A percentile compares a stretch with the other conserved stretches of the same genome.
Conservation (phyloP, 495 filamentous ascomycete species). For the Aspergillus carlsbadensis region DNA sequence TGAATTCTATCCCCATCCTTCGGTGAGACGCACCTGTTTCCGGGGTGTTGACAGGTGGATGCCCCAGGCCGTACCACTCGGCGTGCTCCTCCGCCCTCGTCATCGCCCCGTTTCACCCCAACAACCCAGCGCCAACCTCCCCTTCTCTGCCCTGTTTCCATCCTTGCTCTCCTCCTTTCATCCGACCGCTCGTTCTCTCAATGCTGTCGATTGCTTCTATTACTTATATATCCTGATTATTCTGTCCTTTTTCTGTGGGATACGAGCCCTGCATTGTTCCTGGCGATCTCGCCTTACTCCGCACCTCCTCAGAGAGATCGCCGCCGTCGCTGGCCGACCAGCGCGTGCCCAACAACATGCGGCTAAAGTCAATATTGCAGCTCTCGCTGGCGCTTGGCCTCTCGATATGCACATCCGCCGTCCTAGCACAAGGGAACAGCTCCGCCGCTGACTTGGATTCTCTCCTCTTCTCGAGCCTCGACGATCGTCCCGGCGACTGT, state of each 20-base stretch:
- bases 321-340: constrained; percentile 9
- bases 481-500: constrained; percentile 58
- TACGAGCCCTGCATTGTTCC: constrained; percentile 5
- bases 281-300: constrained; percentile 18
- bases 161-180: constrained; percentile 1
- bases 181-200: not conserved
- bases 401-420: constrained; percentile 22
- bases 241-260: not conserved
- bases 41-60: constrained; percentile 11
- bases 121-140: constrained; percentile 15
- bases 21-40: not conserved
- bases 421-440: constrained; percentile 33
- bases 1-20: not conserved
- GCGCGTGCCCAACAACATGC: constrained; percentile 27
- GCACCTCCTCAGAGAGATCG: constrained; percentile 5
- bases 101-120: constrained; percentile 28
- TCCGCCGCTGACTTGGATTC: constrained; percentile 30
- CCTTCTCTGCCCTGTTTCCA: constrained; percentile 14
- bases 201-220: not conserved
- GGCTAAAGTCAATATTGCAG: constrained; percentile 25
- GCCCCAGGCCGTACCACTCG: constrained; percentile 20
- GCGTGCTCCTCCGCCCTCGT: constrained; percentile 39
- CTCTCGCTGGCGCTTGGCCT: constrained; percentile 27
- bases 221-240: not conserved
- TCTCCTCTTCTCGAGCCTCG: constrained; percentile 48